These are phyloP conservation scores for Saccharomycodes ludwigii DNA, from an alignment of 805 yeast genomes.

Conservation along the genomic window DNA sequence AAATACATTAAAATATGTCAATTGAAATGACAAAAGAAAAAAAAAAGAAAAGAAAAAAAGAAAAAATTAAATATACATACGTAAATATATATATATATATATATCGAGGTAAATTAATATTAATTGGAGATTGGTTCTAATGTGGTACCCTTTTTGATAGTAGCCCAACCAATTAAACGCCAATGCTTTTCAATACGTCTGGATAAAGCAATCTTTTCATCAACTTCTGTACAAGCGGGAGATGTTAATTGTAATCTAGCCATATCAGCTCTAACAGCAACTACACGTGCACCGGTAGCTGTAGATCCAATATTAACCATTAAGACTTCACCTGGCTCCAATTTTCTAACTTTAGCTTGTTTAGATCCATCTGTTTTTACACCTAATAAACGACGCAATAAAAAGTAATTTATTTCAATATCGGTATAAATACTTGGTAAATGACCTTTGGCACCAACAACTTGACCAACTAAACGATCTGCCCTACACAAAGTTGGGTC, in stretches of 20 bases:
- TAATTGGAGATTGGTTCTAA: slow-evolving; percentile 51
- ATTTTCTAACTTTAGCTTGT: slow-evolving; percentile 92
- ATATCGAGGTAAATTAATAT: neutral
- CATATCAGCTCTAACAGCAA: slow-evolving; percentile 98
- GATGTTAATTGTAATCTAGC: slow-evolving; percentile 93
- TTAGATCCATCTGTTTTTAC: slow-evolving; percentile 96
- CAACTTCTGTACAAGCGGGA: slow-evolving; percentile 97
- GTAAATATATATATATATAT: slow-evolving; percentile 1
- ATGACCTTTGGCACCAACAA: slow-evolving; percentile 93
- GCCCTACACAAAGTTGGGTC: slow-evolving; percentile 99
- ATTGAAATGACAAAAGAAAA: neutral
- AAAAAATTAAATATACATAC: slow-evolving; percentile 9
- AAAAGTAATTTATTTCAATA: slow-evolving; percentile 92
- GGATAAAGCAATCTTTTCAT: slow-evolving; percentile 96
- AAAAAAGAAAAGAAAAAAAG: slow-evolving; percentile 1
- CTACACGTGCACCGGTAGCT: slow-evolving; percentile 98
- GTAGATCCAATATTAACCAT: slow-evolving; percentile 99
- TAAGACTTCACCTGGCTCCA: slow-evolving; percentile 86
- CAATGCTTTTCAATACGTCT: slow-evolving; percentile 99
- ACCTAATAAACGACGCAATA: slow-evolving; percentile 92
- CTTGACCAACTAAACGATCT: slow-evolving; percentile 98
- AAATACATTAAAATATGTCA: neutral
- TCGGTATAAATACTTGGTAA: slow-evolving; percentile 95
- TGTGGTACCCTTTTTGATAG: slow-evolving; percentile 86
- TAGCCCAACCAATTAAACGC: slow-evolving; percentile 99